Conservation (phyloP, 257 asterid genomes). For the Solanum chiquidenum region DNA sequence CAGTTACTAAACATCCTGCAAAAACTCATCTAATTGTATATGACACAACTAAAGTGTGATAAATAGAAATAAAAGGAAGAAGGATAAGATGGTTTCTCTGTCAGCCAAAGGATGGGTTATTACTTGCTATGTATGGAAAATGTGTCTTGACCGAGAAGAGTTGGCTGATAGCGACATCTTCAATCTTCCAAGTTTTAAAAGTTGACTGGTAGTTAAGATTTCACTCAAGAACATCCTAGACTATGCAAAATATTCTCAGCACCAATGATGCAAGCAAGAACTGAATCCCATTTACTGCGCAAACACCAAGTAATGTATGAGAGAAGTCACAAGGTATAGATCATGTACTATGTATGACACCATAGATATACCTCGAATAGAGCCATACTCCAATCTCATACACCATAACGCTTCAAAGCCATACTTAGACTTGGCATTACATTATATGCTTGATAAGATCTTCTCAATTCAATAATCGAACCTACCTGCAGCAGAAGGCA, state of each 20-base stretch:
- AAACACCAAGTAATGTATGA: not conserved
- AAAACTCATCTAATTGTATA: not conserved
- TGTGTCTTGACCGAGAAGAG: not conserved
- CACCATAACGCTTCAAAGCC: constrained; percentile 73
- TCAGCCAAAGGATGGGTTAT: not conserved
- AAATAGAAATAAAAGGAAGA: not conserved
- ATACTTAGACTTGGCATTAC: constrained; percentile 93
- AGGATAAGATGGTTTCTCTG: not conserved
- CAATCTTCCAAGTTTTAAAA: not conserved
- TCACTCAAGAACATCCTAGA: not conserved
- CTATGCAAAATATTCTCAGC: not conserved
- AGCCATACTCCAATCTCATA: constrained; percentile 16
- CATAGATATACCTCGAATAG: not conserved
- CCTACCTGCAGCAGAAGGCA: constrained; percentile 53
- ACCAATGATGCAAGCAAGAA: not conserved
- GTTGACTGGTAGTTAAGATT: not conserved
- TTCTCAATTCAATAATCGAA: constrained; percentile 81
- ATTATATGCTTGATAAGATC: constrained; percentile 97
- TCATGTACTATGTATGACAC: not conserved
- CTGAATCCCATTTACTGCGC: not conserved
- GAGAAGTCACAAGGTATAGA: not conserved
- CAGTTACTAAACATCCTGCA: not conserved
- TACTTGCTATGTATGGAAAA: not conserved
- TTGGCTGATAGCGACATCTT: not conserved
- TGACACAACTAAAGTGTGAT: not conserved